These are phyloP conservation scores for Lobosporangium transversale DNA, from an alignment of 192 early-diverging fungal species.

Conservation along the genomic window DNA sequence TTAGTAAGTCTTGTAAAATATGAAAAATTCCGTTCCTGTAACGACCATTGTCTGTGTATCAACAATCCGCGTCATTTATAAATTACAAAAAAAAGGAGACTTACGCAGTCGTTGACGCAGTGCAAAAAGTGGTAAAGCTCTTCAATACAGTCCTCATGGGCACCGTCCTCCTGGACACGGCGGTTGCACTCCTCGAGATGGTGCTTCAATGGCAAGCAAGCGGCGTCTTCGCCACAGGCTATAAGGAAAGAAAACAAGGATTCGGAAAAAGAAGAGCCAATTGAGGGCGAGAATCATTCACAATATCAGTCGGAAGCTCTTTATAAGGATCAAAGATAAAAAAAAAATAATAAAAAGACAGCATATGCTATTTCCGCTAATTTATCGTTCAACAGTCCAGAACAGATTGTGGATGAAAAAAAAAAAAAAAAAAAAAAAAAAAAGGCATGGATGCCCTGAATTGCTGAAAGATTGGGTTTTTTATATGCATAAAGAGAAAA, in stretches of 20 bases:
- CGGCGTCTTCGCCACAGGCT: conserved; percentile 70
- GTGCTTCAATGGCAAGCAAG: conserved; percentile 77
- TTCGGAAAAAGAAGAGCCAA: no score
- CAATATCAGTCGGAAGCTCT: no score
- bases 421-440: conserved; percentile 1
- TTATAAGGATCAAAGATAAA: no score
- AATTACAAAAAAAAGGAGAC: conserved; percentile 43
- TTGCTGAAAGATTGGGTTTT: no score
- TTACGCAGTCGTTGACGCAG: conserved; percentile 84
- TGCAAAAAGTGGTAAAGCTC: conserved; percentile 87
- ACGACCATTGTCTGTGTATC: no score
- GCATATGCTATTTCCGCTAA: no score
- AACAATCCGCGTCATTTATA: not conserved
- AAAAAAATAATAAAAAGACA: no score
- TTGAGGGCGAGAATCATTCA: no score
- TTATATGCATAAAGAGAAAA: no score
- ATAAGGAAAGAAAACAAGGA: no score
- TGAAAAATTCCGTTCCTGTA: no score
- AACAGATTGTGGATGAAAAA: not conserved
- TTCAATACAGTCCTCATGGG: conserved; percentile 81
- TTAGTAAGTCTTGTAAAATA: not conserved
- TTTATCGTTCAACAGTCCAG: not conserved
- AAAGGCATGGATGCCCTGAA: not conserved
- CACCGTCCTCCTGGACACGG: conserved; percentile 76
- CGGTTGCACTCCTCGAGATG: conserved; percentile 80